phyloP scores from a whole-genome alignment of 2,329 filamentous ascomycete species.

The Onygenales sp. region DNA sequence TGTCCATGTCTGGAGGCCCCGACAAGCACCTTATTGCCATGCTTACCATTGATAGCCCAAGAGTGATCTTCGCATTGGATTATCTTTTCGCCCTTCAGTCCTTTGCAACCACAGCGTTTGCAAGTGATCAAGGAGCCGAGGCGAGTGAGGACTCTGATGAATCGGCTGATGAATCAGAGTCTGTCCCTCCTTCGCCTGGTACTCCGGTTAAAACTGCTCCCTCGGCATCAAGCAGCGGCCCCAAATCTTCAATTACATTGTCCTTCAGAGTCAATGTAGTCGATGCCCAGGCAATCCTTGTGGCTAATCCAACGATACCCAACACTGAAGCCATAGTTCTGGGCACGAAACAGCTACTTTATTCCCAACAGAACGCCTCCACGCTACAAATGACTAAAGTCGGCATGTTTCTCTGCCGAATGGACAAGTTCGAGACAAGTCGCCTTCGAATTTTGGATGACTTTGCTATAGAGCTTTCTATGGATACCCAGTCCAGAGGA shows the following conservation, averaged over 20 bases:
- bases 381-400: conserved; percentile 90
- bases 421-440: conserved; percentile 93
- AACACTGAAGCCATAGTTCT: conserved; percentile 95
- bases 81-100: conserved; percentile 85
- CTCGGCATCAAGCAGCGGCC: conserved; percentile 18
- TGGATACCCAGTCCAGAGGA: conserved; percentile 62
- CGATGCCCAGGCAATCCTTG: conserved; percentile 90
- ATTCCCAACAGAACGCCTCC: conserved; percentile 87
- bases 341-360: conserved; percentile 82
- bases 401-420: conserved; percentile 96
- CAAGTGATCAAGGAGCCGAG: conserved; percentile 40
- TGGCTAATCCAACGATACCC: conserved; percentile 82
- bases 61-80: conserved; percentile 90
- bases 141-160: conserved; percentile 24
- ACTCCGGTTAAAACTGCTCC: neutral
- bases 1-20: conserved; percentile 80
- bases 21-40: conserved; percentile 80
- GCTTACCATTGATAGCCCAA: conserved; percentile 86
- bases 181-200: neutral
- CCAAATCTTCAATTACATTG: conserved; percentile 50
- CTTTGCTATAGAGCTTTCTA: conserved; percentile 81
- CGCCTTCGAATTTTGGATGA: conserved; percentile 90
- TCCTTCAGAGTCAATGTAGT: conserved; percentile 91
- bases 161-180: conserved; percentile 14
- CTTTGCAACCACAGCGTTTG: conserved; percentile 64